Evolutionary conservation across 2,329 filamentous ascomycete species (phyloP).

Genomic region (Hymenoscyphus repandus): DNA sequence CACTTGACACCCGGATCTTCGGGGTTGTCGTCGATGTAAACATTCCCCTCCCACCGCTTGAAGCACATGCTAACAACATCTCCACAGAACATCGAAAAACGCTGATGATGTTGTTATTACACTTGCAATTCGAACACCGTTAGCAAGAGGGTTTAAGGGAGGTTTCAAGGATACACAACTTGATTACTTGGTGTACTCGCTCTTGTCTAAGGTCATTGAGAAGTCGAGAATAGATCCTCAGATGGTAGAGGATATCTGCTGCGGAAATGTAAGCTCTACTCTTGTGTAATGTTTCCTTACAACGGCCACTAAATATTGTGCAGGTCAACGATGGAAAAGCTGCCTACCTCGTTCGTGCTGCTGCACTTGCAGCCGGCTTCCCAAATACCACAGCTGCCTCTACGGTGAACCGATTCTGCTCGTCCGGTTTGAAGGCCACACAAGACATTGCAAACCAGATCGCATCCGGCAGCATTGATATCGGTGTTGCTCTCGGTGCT

Average conservation of each 20-base stretch:
- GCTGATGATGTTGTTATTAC: constrained; percentile 97
- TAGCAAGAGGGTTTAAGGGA: constrained; percentile 85
- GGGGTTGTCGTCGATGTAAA: constrained; percentile 73
- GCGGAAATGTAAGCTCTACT: constrained; percentile 69
- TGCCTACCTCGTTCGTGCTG: constrained; percentile 88
- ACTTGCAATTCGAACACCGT: constrained; percentile 79
- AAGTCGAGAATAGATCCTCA: constrained; percentile 73
- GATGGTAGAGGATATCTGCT: constrained; percentile 81
- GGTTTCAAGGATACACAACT: constrained; percentile 91
- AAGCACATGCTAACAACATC: constrained; percentile 22
- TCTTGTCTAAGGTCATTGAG: constrained; percentile 70
- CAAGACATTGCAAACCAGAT: constrained; percentile 93
- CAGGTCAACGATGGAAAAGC: constrained; percentile 76
- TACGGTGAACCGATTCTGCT: constrained; percentile 88
- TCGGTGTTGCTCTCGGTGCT: constrained; percentile 90
- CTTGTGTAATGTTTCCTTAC: neutral
- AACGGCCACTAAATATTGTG: neutral
- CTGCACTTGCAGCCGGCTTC: constrained; percentile 83
- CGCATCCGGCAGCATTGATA: constrained; percentile 82
- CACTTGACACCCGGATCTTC: constrained; percentile 73
- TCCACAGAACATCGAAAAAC: constrained; percentile 75
- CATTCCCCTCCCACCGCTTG: constrained; percentile 10
- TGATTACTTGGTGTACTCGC: constrained; percentile 78
- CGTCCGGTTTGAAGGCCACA: constrained; percentile 83
- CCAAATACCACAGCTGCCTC: constrained; percentile 75